Conservation (phyloP, 2,329 filamentous ascomycete species). For the Pyrenophora tritici-repentis region DNA sequence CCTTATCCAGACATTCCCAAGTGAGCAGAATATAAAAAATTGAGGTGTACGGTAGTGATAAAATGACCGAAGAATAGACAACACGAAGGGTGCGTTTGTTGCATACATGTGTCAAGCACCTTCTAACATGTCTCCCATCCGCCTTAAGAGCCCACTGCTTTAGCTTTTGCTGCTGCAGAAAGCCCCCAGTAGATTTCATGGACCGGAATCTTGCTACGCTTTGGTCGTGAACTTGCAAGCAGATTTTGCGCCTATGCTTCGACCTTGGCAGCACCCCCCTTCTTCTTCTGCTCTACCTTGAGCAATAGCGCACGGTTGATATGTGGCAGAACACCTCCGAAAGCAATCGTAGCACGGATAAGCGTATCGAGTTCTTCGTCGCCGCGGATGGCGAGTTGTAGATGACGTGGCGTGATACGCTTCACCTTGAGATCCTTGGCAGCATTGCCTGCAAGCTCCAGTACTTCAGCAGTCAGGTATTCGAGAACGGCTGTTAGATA, state of each 20-base stretch:
- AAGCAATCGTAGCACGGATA: constrained; percentile 96
- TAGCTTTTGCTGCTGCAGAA: not conserved
- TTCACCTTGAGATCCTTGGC: constrained; percentile 99
- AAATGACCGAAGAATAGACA: constrained; percentile 19
- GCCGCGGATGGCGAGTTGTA: constrained; percentile 96
- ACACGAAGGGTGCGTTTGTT: constrained; percentile 25
- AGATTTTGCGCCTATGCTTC: constrained; percentile 18
- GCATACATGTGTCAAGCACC: constrained; percentile 1
- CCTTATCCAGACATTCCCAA: constrained; percentile 22
- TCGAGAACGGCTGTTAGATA: constrained; percentile 98
- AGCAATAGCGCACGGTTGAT: constrained; percentile 96
- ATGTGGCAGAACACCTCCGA: constrained; percentile 96
- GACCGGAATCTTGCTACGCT: constrained; percentile 1
- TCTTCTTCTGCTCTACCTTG: constrained; percentile 98
- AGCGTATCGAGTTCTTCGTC: constrained; percentile 98
- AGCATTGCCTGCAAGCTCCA: constrained; percentile 96
- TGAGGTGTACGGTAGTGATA: constrained; percentile 12
- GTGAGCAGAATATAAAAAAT: constrained; percentile 15
- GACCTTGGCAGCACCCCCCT: constrained; percentile 76
- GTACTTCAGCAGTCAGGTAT: constrained; percentile 96
- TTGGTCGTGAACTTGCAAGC: constrained; percentile 5
- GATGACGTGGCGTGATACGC: constrained; percentile 96
- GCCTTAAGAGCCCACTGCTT: too few relatives aligned
- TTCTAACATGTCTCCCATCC: not conserved
- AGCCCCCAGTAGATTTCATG: not conserved